Percentiles rank a stretch among this genome's conserved stretches.
Conservation (phyloP, 352 stramenopile species). For the Stephanocyclus meneghinianus region DNA sequence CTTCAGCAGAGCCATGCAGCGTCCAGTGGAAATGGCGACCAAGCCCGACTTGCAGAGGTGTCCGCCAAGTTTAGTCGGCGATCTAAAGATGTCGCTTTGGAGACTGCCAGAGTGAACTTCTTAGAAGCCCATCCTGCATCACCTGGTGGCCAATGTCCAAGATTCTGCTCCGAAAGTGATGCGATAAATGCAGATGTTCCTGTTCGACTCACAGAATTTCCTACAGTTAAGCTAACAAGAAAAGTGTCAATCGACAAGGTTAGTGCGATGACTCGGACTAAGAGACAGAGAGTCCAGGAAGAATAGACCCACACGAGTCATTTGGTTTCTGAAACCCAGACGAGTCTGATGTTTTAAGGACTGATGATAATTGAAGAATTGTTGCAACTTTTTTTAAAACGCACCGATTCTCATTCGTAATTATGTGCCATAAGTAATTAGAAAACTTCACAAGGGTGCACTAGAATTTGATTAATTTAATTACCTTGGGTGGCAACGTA, state of each 20-base stretch:
- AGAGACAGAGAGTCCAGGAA: background rate
- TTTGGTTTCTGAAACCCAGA: too few relatives aligned
- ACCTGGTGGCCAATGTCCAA: background rate
- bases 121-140: slow-evolving; percentile 1
- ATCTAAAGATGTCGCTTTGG: slow-evolving; percentile 9
- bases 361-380: too few relatives aligned
- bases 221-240: slow-evolving; percentile 4
- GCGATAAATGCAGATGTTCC: background rate
- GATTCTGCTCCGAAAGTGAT: background rate
- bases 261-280: background rate
- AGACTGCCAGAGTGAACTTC: slow-evolving; percentile 1
- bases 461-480: background rate
- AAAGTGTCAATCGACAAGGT: background rate
- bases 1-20: background rate
- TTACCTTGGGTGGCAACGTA: slow-evolving; percentile 19
- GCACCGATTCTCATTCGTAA: too few relatives aligned
- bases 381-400: too few relatives aligned
- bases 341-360: too few relatives aligned
- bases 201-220: slow-evolving; percentile 7
- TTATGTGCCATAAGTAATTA: background rate
- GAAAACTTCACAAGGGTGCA: background rate
- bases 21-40: background rate
- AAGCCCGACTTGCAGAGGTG: background rate
- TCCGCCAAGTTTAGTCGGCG: slow-evolving; percentile 10
- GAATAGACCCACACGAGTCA: background rate